These are phyloP conservation scores for Priceomyces fermenticarens DNA, from an alignment of 805 yeast genomes.

Conservation along the genomic window DNA sequence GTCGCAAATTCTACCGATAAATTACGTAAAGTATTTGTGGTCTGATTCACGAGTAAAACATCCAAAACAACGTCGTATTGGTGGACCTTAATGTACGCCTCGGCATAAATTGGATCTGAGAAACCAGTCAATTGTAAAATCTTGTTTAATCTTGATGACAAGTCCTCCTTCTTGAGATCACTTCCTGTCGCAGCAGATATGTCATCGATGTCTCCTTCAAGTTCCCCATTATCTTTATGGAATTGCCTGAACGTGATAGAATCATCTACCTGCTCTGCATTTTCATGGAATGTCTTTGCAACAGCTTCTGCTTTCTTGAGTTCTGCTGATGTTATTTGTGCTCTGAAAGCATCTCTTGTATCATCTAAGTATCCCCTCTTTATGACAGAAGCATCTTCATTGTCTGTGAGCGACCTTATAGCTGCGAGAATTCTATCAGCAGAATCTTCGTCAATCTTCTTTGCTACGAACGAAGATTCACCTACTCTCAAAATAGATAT, in stretches of 20 bases:
- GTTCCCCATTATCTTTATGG: slow-evolving; percentile 36
- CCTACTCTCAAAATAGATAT: slow-evolving; percentile 90
- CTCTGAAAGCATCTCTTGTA: slow-evolving; percentile 79
- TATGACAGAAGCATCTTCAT: slow-evolving; percentile 48
- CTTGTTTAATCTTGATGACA: slow-evolving; percentile 78
- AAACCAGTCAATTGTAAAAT: slow-evolving; percentile 96
- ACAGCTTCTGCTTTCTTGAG: slow-evolving; percentile 53
- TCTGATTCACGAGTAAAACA: slow-evolving; percentile 91
- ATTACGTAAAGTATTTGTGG: slow-evolving; percentile 85
- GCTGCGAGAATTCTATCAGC: slow-evolving; percentile 92
- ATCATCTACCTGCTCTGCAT: slow-evolving; percentile 77
- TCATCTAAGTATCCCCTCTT: slow-evolving; percentile 80
- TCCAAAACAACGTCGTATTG: slow-evolving; percentile 95
- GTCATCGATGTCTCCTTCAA: slow-evolving; percentile 48
- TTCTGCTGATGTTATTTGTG: slow-evolving; percentile 62
- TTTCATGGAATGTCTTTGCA: slow-evolving; percentile 55
- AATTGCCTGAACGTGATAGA: slow-evolving; percentile 78
- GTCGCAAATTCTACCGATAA: slow-evolving; percentile 94
- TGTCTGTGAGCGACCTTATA: slow-evolving; percentile 73
- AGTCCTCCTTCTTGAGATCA: slow-evolving; percentile 51
- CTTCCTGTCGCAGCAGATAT: slow-evolving; percentile 50
- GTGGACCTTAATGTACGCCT: slow-evolving; percentile 92
- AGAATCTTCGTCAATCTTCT: slow-evolving; percentile 92
- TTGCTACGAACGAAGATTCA: slow-evolving; percentile 63
- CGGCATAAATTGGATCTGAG: slow-evolving; percentile 97